These are phyloP conservation scores for Histomonas meleagridis DNA, from an alignment of 208 protist genomes.

Conservation along the genomic window DNA sequence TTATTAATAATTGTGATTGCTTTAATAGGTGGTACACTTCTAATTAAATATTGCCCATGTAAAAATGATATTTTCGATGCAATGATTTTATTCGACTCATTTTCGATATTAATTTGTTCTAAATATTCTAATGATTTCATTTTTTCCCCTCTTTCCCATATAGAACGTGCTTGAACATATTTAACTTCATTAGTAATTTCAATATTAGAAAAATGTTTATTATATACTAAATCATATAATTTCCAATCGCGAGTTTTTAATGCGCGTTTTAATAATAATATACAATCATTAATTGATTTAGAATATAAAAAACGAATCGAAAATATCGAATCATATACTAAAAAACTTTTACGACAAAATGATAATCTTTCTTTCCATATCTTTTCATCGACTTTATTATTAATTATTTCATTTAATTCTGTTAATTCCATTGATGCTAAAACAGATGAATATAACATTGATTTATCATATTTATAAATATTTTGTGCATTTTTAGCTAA, in stretches of 20 bases:
- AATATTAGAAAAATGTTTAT: not conserved
- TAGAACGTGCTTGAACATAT: not conserved
- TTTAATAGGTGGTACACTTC: not conserved
- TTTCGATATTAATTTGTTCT: not conserved
- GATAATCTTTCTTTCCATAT: not conserved
- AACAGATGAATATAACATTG: not conserved
- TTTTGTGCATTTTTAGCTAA: not conserved
- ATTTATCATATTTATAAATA: slow-evolving; percentile 28
- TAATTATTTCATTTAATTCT: not conserved
- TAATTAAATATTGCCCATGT: not conserved
- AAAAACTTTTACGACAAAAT: not conserved
- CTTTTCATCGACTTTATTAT: not conserved
- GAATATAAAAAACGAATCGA: not conserved
- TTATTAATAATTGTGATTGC: not conserved
- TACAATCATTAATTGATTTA: not conserved
- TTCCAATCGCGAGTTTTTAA: not conserved
- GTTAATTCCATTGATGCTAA: not conserved
- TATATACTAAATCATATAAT: not conserved
- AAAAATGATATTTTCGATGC: not conserved
- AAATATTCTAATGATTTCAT: not conserved
- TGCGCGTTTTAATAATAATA: not conserved
- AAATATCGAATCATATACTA: not conserved
- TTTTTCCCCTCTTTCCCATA: not conserved
- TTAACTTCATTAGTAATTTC: not conserved
- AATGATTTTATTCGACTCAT: not conserved